Evolutionary conservation across 208 protist species (phyloP).

Genomic region (Naegleria lovaniensis): DNA sequence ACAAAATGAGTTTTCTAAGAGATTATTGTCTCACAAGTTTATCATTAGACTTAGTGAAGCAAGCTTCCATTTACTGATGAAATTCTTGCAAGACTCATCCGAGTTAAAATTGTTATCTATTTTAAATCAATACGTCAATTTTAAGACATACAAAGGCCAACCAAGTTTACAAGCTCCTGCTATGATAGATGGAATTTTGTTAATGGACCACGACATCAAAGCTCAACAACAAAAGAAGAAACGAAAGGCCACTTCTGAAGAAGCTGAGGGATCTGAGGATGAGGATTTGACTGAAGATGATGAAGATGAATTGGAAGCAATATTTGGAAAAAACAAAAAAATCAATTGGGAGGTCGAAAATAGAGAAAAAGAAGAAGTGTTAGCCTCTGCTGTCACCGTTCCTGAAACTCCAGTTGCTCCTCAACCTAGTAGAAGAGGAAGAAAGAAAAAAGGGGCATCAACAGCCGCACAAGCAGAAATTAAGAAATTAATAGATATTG

Average conservation of each 20-base stretch:
- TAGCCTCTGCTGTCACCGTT: neutral
- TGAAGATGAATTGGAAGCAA: neutral
- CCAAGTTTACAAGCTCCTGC: slow-evolving; percentile 10
- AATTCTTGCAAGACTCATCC: slow-evolving; percentile 12
- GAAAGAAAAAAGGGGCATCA: neutral
- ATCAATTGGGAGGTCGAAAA: neutral
- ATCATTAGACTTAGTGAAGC: slow-evolving; percentile 4
- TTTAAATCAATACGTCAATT: slow-evolving; percentile 14
- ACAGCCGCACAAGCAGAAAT: neutral
- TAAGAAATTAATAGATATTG: neutral
- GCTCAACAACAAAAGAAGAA: no score
- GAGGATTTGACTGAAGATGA: neutral
- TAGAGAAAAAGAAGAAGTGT: neutral
- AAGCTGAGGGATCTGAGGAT: neutral
- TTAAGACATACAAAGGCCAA: slow-evolving; percentile 19
- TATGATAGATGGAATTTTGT: neutral
- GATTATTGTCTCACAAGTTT: neutral
- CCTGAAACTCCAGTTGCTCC: neutral
- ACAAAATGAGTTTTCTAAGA: slow-evolving; percentile 17
- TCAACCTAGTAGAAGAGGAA: neutral
- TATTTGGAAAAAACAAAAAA: slow-evolving; percentile 12
- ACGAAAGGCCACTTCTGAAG: neutral
- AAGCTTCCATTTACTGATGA: slow-evolving; percentile 21
- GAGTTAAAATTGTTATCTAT: slow-evolving; percentile 13
- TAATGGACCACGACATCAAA: slow-evolving; percentile 8